phyloP scores from a whole-genome alignment of 2,329 filamentous ascomycete species.

The Talaromyces atroroseus region DNA sequence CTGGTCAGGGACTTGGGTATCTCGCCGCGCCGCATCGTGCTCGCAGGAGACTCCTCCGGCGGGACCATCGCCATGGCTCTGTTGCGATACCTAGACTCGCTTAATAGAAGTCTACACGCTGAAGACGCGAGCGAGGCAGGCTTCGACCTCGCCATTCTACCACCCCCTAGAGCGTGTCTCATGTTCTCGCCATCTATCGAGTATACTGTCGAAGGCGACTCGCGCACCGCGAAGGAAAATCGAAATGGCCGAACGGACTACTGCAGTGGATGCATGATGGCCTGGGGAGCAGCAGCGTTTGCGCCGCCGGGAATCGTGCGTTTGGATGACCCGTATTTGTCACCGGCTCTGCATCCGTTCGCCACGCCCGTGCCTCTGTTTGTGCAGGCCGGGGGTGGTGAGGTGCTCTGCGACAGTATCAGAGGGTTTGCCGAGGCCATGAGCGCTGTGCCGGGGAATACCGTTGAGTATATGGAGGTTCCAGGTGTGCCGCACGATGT shows the following conservation, averaged over 20 bases:
- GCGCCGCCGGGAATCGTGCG: conserved; percentile 13
- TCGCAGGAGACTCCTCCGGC: conserved; percentile 21
- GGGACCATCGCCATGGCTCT: conserved; percentile 18
- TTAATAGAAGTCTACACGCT: too few relatives aligned
- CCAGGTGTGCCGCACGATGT: conserved; percentile 17
- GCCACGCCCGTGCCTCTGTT: conserved; percentile 17
- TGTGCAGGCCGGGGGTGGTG: conserved; percentile 14
- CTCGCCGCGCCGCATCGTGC: conserved; percentile 18
- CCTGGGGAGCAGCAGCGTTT: conserved; percentile 17
- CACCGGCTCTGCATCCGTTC: conserved; percentile 16
- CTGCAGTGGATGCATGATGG: conserved; percentile 12
- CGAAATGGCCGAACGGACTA: conserved; percentile 17
- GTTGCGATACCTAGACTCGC: conserved; percentile 16
- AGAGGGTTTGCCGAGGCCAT: conserved; percentile 1
- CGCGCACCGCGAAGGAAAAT: not conserved
- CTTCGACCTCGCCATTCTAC: not conserved
- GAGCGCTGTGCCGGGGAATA: conserved; percentile 1
- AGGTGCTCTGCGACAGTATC: conserved; percentile 16
- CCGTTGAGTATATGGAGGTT: conserved; percentile 14
- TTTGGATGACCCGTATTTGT: conserved; percentile 17
- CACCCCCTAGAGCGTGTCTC: conserved; percentile 14
- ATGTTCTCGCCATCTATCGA: conserved; percentile 17
- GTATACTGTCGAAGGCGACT: conserved; percentile 7
- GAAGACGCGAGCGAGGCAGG: not conserved
- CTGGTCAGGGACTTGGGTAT: conserved; percentile 18